A percentile compares a stretch with the other conserved stretches of the same genome.
Evolutionary conservation across 345 rosid genomes (phyloP).

Genomic region (Brassica cretica): DNA sequence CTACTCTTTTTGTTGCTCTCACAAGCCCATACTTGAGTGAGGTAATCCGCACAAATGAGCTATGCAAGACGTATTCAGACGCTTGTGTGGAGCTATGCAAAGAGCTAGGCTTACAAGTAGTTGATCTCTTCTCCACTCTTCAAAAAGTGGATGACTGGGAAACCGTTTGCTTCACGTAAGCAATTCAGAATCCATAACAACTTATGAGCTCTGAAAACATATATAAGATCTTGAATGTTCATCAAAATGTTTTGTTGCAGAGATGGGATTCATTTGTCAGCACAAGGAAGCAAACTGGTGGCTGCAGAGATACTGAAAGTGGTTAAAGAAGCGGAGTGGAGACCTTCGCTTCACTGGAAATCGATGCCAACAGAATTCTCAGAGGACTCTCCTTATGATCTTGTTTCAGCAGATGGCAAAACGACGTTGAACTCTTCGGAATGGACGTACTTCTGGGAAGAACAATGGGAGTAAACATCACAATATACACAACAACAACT

Average conservation of each 20-base stretch:
- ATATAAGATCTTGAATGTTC: neutral
- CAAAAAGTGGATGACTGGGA: slow-evolving; percentile 64
- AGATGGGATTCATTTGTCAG: slow-evolving; percentile 88
- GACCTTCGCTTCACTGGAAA: slow-evolving; percentile 89
- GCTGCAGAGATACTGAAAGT: slow-evolving; percentile 78
- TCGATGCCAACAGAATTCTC: slow-evolving; percentile 82
- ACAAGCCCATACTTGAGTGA: slow-evolving; percentile 68
- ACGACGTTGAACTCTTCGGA: slow-evolving; percentile 71
- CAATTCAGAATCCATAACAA: neutral
- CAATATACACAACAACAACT: slow-evolving; percentile 7
- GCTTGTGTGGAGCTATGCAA: slow-evolving; percentile 75
- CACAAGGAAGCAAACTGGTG: slow-evolving; percentile 85
- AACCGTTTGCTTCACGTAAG: slow-evolving; percentile 83
- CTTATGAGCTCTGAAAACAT: neutral
- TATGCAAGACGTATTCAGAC: slow-evolving; percentile 75
- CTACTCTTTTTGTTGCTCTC: slow-evolving; percentile 3
- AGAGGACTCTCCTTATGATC: slow-evolving; percentile 72
- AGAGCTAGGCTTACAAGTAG: slow-evolving; percentile 66
- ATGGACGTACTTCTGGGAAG: slow-evolving; percentile 81
- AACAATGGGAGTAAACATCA: slow-evolving; percentile 69
- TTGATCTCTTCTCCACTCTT: slow-evolving; percentile 76
- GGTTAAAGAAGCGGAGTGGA: slow-evolving; percentile 80
- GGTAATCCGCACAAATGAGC: slow-evolving; percentile 80
- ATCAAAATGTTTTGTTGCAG: slow-evolving; percentile 38
- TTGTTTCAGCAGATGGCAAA: slow-evolving; percentile 78